These are phyloP conservation scores for Trametes hirsuta DNA, from an alignment of 1,284 basidiomycete species.

Conservation along the genomic window DNA sequence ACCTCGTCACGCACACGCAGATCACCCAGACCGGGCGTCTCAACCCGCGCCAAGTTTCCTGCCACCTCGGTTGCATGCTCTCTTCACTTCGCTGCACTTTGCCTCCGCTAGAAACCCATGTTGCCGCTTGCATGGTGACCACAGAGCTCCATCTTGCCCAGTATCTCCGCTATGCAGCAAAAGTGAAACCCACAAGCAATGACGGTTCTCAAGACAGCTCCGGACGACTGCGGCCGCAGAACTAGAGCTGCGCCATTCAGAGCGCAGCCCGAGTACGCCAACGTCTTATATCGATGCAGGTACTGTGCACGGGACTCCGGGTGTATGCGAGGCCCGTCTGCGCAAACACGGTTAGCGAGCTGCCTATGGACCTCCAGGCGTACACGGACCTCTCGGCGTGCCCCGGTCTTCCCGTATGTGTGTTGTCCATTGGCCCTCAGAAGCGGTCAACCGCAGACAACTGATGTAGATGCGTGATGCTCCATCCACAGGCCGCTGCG, in stretches of 20 bases:
- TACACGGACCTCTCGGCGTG: slow-evolving; percentile 1
- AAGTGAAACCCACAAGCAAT: too few species aligned
- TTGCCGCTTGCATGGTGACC: too few species aligned
- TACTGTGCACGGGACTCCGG: not conserved
- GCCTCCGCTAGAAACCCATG: too few species aligned
- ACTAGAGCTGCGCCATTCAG: too few species aligned
- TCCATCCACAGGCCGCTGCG: slow-evolving; percentile 3
- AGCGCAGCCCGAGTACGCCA: too few species aligned
- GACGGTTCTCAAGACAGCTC: too few species aligned
- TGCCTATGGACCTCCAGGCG: slow-evolving; percentile 10
- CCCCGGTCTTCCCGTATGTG: not conserved
- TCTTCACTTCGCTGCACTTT: too few species aligned
- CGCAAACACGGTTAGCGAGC: not conserved
- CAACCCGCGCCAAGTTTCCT: not conserved
- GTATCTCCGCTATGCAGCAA: too few species aligned
- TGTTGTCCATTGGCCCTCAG: not conserved
- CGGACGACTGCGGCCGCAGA: too few species aligned
- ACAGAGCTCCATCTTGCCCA: too few species aligned
- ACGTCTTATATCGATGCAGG: too few species aligned
- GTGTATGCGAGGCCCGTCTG: not conserved
- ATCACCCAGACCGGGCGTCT: not conserved
- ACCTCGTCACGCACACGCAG: not conserved
- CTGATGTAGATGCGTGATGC: slow-evolving; percentile 8
- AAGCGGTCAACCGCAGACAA: slow-evolving; percentile 6
- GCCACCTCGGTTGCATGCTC: too few species aligned